Evolutionary conservation across 345 rosid species (phyloP).

Genomic region (Xanthoceras sorbifolium): DNA sequence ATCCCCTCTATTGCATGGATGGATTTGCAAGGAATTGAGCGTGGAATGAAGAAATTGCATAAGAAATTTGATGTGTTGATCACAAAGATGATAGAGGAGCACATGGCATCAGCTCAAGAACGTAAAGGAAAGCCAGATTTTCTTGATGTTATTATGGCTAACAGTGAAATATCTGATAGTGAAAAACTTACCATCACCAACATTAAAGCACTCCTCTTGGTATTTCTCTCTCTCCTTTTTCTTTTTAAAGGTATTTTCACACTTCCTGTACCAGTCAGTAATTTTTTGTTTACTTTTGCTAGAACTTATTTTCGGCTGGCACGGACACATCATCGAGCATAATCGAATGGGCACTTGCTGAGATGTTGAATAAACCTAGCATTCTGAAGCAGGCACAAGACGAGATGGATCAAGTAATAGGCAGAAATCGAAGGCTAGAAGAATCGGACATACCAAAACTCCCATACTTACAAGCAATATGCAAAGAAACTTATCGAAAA

Average conservation of each 20-base stretch:
- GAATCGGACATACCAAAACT: conserved; percentile 60
- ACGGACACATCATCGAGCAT: conserved; percentile 65
- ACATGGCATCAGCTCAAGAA: conserved; percentile 32
- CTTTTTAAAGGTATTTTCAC: too few relatives aligned
- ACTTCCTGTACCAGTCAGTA: too few relatives aligned
- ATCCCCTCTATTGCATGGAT: conserved; percentile 60
- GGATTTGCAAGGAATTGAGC: conserved; percentile 65
- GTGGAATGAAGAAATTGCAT: conserved; percentile 57
- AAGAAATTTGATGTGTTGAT: conserved; percentile 44
- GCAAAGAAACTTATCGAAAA: conserved; percentile 56
- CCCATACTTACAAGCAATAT: conserved; percentile 51
- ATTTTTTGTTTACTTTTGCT: background rate
- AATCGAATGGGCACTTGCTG: conserved; percentile 60
- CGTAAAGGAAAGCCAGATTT: conserved; percentile 54
- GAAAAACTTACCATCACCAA: conserved; percentile 42
- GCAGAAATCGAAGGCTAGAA: conserved; percentile 43
- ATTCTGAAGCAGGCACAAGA: conserved; percentile 49
- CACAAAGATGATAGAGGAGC: conserved; percentile 53
- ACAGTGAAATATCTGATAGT: conserved; percentile 24
- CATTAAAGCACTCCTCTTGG: conserved; percentile 62
- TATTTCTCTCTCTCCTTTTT: conserved; percentile 1
- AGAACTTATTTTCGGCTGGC: conserved; percentile 67
- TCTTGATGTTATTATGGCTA: conserved; percentile 48
- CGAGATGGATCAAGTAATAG: conserved; percentile 67
- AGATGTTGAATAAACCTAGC: conserved; percentile 45